Evolutionary conservation across 345 rosid genomes (phyloP), one percentile per base, ranked within the genome.

Genomic region (Salix viminalis): DNA sequence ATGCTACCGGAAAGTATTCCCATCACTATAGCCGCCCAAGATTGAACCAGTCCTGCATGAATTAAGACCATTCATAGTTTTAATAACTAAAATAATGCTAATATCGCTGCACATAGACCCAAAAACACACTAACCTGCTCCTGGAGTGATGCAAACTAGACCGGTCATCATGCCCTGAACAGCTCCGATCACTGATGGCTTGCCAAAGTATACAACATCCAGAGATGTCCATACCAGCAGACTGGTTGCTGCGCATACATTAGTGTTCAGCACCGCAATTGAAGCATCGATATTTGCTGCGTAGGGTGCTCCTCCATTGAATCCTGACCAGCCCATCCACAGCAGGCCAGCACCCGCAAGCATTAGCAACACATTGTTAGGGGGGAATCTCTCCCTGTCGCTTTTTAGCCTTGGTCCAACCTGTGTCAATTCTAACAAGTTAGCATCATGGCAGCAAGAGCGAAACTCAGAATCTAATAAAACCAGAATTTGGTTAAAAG

Each of bases 261-360:
- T 94, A 11, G 99, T 94, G 90, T 92, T 94, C 26, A 94, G 76
- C 8, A 94, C 73, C 0, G 97, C 99, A 10, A 91, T 78, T 1
- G 99, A 86, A 41, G 99, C 75, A 75, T 76, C 86, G n/a, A 89
- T 71, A 46, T 91, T 87, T 21, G 97, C 99, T 0, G 97, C 97
- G 76, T 91, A 91, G 0, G 98, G 98, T 1, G 97, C 97, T 2
- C 97, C 98, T 0, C 98, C 98, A 41, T 92, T 94, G 88, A 94
- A 94, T 30, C 98, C 98, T 3, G 98, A 91, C 98, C 98, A 94
- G 14, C 98, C 98, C 95, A 91, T 88, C 98, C 97, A 94, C 16
- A 94, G 72, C 65, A 94, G 87, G 1, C 98, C 98, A 0, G 97
- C 98, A 10, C 98, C 98, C 18, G 98, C 97, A 26, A 94, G 87